These are phyloP conservation scores for Vinca major DNA, from an alignment of 305 asterid species.

Conservation along the genomic window DNA sequence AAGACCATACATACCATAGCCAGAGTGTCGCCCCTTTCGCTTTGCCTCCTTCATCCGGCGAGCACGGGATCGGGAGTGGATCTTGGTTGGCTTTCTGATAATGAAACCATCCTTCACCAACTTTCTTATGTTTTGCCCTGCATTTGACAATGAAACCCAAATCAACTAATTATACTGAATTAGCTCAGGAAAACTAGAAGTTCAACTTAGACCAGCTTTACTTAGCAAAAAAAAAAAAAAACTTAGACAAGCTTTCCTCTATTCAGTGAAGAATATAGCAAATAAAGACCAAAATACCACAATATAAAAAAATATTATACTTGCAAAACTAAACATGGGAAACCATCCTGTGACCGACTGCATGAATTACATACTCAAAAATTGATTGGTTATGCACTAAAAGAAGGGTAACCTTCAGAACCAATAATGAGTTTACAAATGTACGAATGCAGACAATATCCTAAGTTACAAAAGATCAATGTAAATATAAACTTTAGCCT, in stretches of 20 bases:
- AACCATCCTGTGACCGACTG: no score
- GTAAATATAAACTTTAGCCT: neutral
- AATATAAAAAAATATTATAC: neutral
- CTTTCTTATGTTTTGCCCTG: conserved; percentile 55
- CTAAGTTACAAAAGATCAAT: no score
- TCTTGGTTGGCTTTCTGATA: conserved; percentile 59
- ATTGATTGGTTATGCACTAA: neutral
- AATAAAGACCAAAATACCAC: no score
- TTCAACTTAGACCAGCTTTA: no score
- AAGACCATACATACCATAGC: conserved; percentile 41
- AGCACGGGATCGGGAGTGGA: conserved; percentile 55
- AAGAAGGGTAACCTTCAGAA: neutral
- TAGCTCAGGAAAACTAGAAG: no score
- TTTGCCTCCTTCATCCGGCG: conserved; percentile 58
- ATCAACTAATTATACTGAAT: neutral
- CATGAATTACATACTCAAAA: neutral
- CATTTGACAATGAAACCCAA: neutral
- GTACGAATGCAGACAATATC: no score
- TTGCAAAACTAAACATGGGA: no score
- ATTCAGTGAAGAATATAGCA: no score
- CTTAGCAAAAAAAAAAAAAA: no score
- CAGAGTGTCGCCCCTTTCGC: conserved; percentile 58
- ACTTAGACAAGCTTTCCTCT: no score
- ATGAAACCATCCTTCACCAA: conserved; percentile 48
- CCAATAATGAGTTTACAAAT: neutral